Evolutionary conservation across 768 basidiomycete genomes (phyloP).

Genomic region (Mycena floridula): DNA sequence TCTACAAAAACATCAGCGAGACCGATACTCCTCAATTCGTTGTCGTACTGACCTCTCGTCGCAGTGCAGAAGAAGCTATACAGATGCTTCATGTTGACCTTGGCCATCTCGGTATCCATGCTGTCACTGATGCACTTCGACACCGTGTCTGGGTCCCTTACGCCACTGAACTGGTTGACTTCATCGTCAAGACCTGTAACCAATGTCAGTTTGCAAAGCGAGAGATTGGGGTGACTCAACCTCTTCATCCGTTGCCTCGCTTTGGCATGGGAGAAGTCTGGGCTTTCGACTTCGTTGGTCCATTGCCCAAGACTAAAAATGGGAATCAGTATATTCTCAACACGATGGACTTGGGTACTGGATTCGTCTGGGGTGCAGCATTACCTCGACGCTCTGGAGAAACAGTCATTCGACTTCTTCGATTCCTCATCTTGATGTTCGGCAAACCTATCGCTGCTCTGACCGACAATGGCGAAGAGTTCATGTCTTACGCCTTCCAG

Average conservation of each 20-base stretch:
- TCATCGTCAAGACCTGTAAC: conserved; percentile 11
- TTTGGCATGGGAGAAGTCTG: conserved; percentile 11
- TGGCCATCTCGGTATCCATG: conserved; percentile 13
- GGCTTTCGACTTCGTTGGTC: conserved; percentile 16
- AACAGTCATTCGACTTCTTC: conserved; percentile 7
- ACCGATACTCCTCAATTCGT: conserved; percentile 1
- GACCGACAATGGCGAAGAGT: conserved; percentile 16
- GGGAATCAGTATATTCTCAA: conserved; percentile 15
- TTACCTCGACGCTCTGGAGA: conserved; percentile 6
- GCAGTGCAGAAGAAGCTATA: conserved; percentile 3
- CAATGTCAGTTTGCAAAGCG: conserved; percentile 14
- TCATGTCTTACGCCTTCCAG: conserved; percentile 12
- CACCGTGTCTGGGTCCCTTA: conserved; percentile 6
- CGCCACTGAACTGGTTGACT: conserved; percentile 6
- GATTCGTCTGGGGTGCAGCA: conserved; percentile 4
- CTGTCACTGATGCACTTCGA: conserved; percentile 9
- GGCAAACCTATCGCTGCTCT: conserved; percentile 12
- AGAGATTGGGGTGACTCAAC: conserved; percentile 7
- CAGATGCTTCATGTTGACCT: conserved; percentile 8
- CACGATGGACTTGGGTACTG: conserved; percentile 11
- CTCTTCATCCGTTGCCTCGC: conserved; percentile 14
- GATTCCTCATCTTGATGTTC: conserved; percentile 5
- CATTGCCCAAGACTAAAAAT: conserved; percentile 7
- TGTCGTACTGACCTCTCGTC: conserved; percentile 7
- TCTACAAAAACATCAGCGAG: conserved; percentile 6